These are phyloP conservation scores for Alternaria conjuncta DNA, from an alignment of 2,329 filamentous ascomycete genomes.

Conservation along the genomic window DNA sequence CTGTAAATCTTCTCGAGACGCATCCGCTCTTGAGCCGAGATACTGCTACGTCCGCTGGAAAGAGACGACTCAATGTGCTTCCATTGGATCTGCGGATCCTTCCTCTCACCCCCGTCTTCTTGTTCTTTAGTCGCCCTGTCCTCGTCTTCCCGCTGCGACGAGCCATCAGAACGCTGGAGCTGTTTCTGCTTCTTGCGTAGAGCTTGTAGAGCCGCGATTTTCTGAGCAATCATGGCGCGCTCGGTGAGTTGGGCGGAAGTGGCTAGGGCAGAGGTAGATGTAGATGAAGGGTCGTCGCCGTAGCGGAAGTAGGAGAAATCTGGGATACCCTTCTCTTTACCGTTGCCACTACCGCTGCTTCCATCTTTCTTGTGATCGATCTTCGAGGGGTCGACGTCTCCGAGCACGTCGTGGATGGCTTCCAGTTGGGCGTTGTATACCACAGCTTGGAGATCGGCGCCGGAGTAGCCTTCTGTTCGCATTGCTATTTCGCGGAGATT, in stretches of 20 bases:
- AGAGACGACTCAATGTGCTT: slow-evolving; percentile 81
- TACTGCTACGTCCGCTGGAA: slow-evolving; percentile 78
- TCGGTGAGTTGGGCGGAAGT: slow-evolving; percentile 70
- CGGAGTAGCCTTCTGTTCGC: slow-evolving; percentile 87
- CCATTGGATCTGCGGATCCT: slow-evolving; percentile 85
- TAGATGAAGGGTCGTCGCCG: slow-evolving; percentile 59
- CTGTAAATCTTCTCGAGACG: slow-evolving; percentile 82
- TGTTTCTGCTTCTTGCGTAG: slow-evolving; percentile 69
- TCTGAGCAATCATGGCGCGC: slow-evolving; percentile 78
- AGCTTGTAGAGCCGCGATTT: slow-evolving; percentile 79
- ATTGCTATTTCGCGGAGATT: slow-evolving; percentile 74
- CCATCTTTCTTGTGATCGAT: slow-evolving; percentile 38
- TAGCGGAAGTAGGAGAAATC: slow-evolving; percentile 75
- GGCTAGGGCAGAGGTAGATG: slow-evolving; percentile 44
- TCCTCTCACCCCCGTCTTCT: slow-evolving; percentile 49
- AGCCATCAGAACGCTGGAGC: slow-evolving; percentile 34
- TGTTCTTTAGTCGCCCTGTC: slow-evolving; percentile 16
- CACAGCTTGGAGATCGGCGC: slow-evolving; percentile 91
- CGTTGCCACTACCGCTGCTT: slow-evolving; percentile 13
- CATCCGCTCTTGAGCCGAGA: slow-evolving; percentile 76
- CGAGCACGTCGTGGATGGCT: slow-evolving; percentile 91
- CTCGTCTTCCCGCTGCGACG: slow-evolving; percentile 23
- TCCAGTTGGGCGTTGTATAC: slow-evolving; percentile 97
- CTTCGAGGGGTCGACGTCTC: slow-evolving; percentile 56
- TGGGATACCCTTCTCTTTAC: slow-evolving; percentile 36